These are phyloP conservation scores for Colletotrichum lentis DNA, from an alignment of 2,329 filamentous ascomycete genomes.

Conservation along the genomic window DNA sequence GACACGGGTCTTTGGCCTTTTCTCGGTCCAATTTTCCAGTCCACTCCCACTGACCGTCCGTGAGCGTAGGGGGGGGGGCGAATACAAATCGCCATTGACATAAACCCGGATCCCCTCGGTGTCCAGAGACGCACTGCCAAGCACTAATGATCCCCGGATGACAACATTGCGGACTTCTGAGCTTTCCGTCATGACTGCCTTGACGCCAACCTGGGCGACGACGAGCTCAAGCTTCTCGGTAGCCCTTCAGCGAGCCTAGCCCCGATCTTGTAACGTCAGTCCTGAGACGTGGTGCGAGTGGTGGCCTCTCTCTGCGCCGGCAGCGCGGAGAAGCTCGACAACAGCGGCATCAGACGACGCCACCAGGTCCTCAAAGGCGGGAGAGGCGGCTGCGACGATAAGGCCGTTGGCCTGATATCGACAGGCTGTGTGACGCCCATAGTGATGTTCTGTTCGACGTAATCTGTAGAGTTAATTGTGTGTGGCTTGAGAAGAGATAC, in stretches of 20 bases:
- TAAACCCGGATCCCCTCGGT: background rate
- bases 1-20: slow-evolving; percentile 7
- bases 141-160: background rate
- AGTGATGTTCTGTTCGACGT: background rate
- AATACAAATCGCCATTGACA: slow-evolving; percentile 15
- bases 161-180: slow-evolving; percentile 1
- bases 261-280: background rate
- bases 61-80: background rate
- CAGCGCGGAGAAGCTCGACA: slow-evolving; percentile 55
- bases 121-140: background rate
- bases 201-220: background rate
- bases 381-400: slow-evolving; percentile 62
- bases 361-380: slow-evolving; percentile 59
- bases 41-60: slow-evolving; percentile 5
- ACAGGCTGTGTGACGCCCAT: slow-evolving; percentile 14
- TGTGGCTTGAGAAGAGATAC: background rate
- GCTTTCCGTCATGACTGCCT: background rate
- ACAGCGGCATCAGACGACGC: slow-evolving; percentile 62
- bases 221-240: background rate
- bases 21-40: background rate
- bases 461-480: background rate
- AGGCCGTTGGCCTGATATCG: slow-evolving; percentile 54
- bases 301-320: slow-evolving; percentile 46
- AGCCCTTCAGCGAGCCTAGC: background rate
- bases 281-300: background rate